Base-by-base conservation (phyloP, 73 alveolate genomes). In the Blepharisma stoltei region DNA sequence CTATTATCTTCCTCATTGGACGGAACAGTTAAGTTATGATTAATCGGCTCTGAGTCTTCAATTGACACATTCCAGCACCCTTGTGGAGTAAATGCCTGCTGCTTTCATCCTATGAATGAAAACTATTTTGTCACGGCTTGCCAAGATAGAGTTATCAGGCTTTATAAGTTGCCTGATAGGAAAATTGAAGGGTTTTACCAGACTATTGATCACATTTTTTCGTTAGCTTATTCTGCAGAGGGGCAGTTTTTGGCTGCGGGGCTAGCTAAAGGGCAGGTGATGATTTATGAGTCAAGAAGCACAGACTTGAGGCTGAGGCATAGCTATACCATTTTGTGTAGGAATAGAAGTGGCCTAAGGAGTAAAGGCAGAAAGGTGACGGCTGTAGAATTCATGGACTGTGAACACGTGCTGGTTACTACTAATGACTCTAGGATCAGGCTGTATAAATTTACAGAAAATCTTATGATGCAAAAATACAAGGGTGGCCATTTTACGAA, bases 401-500 rank as follows among this genome's bases (percentile, higher is more conserved):
- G 80, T 49, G 84, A 71, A 6, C 93, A 90, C 75, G 70, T 82
- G 23, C 66, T 93, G 55, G 89, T 93, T 18, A 81, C 93, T 21
- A 93, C 97, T 1, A 86, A 88, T 80, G 98, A 93, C 70, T 88
- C 94, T 20, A 81, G 98, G 66, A 73, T 93, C 9, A 76, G 98
- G 78, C 69, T 84, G 23, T 37, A 87, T 23, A 86, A 82, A 78
- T 81, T 89, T 0, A 86, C 78, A 70, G 94, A 88, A 60, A 84
- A 83, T 50, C 70, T 55, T 49, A 81, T 83, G 53, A 81, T 84
- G 52, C 80, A 78, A 55, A 93, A 93, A 77, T 93, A 84, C 78
- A 93, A 92, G 80, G 98, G 98, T 1, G 96, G 90, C 76, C 70
- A 75, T 49, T 85, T 81, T 77, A 87, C 82, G 43, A 88, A 78